These are phyloP conservation scores for Fusarium foetens DNA, from an alignment of 2,329 filamentous ascomycete genomes.

Conservation along the genomic window DNA sequence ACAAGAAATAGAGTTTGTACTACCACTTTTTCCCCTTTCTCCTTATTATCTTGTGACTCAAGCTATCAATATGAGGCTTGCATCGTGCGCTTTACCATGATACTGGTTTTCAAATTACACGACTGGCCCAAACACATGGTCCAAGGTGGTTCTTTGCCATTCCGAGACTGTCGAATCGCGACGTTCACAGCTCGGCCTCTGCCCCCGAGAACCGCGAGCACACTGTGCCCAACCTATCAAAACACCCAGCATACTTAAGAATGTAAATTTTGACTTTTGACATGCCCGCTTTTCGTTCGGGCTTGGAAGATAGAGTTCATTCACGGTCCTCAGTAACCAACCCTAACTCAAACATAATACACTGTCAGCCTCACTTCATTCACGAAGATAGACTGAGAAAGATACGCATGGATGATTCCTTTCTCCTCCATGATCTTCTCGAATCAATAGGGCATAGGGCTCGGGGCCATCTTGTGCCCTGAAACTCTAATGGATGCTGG, in stretches of 20 bases:
- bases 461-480: background rate
- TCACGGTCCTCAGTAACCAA: background rate
- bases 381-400: accelerated
- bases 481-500: background rate
- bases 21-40: background rate
- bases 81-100: accelerated
- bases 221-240: background rate
- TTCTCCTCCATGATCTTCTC: background rate
- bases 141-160: too few relatives aligned
- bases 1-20: background rate
- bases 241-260: background rate
- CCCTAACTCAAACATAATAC: background rate
- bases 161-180: background rate
- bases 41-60: background rate
- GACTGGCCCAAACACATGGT: background rate
- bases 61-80: accelerated
- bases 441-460: background rate
- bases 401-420: too few relatives aligned
- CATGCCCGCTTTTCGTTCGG: background rate
- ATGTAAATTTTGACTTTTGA: background rate
- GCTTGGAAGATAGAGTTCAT: too few relatives aligned
- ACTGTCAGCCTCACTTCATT: accelerated
- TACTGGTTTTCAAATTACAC: accelerated
- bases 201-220: accelerated
- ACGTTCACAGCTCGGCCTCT: background rate